Conservation (phyloP, 2,329 filamentous ascomycete species). For the Penicillium concentricum region DNA sequence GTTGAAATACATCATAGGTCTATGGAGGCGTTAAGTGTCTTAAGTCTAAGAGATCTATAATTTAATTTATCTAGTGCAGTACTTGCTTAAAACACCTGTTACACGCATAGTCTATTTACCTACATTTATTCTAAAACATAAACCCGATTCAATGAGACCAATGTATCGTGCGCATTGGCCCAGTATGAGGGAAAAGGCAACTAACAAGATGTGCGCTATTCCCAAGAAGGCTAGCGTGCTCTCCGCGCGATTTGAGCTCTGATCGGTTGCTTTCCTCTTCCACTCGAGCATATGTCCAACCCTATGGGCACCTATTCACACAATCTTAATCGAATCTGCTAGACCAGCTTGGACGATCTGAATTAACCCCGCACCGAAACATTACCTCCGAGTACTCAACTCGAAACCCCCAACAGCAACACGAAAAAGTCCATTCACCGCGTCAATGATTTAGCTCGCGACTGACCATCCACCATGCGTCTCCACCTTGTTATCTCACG, state of each 20-base stretch:
- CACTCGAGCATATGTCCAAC: not conserved
- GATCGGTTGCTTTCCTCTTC: constrained; percentile 5
- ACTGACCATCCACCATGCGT: constrained; percentile 54
- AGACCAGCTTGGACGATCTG: not conserved
- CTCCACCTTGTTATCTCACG: constrained; percentile 72
- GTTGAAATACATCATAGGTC: not conserved
- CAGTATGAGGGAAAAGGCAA: too few species aligned
- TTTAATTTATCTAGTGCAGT: not conserved
- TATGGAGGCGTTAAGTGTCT: not conserved
- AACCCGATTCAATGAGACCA: too few species aligned
- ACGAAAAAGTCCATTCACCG: constrained; percentile 5
- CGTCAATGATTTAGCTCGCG: constrained; percentile 16
- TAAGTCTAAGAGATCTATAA: not conserved
- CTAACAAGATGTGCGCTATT: not conserved
- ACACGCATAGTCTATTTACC: not conserved
- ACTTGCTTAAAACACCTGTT: too few species aligned
- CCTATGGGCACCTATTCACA: constrained; percentile 3
- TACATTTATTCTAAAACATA: not conserved
- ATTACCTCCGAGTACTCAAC: not conserved
- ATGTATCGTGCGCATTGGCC: too few species aligned
- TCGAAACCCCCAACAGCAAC: not conserved
- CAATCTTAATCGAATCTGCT: not conserved
- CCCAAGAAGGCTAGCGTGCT: not conserved
- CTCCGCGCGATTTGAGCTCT: constrained; percentile 10
- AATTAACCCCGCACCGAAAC: not conserved